These are phyloP conservation scores for Paracoccidioides lutzii DNA, from an alignment of 2,329 filamentous ascomycete species.

Conservation along the genomic window DNA sequence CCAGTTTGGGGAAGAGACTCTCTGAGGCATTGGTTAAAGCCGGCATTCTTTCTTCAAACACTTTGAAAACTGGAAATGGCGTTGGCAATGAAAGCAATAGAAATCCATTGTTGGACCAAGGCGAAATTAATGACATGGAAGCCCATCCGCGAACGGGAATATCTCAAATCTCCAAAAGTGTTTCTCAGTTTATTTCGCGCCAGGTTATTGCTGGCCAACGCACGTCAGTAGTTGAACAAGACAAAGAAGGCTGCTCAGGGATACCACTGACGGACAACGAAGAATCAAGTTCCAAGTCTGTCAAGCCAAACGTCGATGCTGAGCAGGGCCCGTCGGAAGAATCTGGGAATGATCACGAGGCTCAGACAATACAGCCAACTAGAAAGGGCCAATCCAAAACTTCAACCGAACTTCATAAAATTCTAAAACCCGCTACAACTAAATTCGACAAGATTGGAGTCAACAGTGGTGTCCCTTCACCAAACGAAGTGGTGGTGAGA, in stretches of 20 bases:
- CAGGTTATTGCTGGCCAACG: not conserved
- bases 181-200: slow-evolving; percentile 11
- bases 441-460: not conserved
- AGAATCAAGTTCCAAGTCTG: not conserved
- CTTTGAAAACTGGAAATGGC: not conserved
- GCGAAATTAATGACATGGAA: not conserved
- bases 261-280: not conserved
- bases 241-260: not conserved
- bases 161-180: slow-evolving; percentile 10
- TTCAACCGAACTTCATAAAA: not conserved
- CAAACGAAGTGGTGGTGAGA: not conserved
- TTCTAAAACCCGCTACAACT: not conserved
- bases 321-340: not conserved
- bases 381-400: not conserved
- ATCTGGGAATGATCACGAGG: not conserved
- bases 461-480: not conserved
- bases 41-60: not conserved
- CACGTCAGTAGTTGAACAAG: not conserved
- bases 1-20: slow-evolving; percentile 5
- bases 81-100: not conserved
- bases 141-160: not conserved
- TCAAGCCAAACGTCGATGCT: not conserved
- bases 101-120: not conserved
- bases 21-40: slow-evolving; percentile 1
- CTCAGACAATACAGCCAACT: not conserved